Conservation (phyloP, 164 flowering plant genomes). For the Vitis amurensis region DNA sequence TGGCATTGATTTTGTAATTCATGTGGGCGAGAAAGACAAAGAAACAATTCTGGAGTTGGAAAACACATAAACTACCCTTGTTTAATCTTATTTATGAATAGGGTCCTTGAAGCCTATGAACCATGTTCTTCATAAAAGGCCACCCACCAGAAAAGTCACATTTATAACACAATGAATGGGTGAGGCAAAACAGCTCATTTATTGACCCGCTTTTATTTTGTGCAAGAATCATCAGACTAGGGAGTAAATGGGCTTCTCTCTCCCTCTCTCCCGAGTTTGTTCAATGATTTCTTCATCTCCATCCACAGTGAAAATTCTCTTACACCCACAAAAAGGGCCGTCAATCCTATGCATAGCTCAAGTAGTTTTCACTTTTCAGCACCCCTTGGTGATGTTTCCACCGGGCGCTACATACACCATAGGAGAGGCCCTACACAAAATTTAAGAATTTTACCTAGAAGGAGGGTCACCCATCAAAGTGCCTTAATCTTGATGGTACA, state of each 20-base stretch:
- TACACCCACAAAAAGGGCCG: background rate
- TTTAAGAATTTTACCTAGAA: too few relatives aligned
- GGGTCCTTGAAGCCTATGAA: background rate
- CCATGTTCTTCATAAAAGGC: background rate
- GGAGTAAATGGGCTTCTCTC: background rate
- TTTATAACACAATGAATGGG: slow-evolving; percentile 5
- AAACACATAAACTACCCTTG: background rate
- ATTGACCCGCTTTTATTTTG: background rate
- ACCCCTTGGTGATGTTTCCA: background rate
- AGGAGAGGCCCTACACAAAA: background rate
- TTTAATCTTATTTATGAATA: background rate
- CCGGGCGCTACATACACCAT: background rate
- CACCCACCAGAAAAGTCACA: slow-evolving; percentile 3
- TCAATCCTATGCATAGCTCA: background rate
- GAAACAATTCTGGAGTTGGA: slow-evolving; percentile 18
- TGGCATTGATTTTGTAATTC: slow-evolving; percentile 16
- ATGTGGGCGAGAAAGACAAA: slow-evolving; percentile 22
- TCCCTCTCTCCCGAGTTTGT: background rate
- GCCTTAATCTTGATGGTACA: too few relatives aligned
- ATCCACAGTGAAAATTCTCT: background rate
- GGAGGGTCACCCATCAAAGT: too few relatives aligned
- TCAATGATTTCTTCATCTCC: too few relatives aligned
- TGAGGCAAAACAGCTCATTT: background rate
- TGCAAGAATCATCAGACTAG: background rate
- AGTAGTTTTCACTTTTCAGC: slow-evolving; percentile 1